Percentiles rank a stretch among this genome's conserved stretches.
These are phyloP conservation scores for Silene vulgaris DNA, from an alignment of 179 eudicot genomes.

Conservation along the genomic window DNA sequence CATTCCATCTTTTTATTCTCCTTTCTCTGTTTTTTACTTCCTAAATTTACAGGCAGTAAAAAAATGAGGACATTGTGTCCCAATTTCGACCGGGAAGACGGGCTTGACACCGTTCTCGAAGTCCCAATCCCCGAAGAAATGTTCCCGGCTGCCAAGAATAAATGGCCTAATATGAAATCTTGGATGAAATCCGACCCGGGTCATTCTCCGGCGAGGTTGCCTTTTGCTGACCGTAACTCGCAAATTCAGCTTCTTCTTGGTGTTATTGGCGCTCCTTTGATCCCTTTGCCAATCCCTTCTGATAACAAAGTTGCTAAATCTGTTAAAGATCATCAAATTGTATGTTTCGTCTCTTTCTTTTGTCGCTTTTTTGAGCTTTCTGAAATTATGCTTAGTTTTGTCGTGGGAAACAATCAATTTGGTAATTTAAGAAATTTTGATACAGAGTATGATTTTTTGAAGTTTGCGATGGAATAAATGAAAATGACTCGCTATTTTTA, in stretches of 20 bases:
- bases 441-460: not conserved
- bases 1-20: not conserved
- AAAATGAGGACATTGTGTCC: slow-evolving; percentile 81
- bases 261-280: slow-evolving; percentile 80
- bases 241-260: slow-evolving; percentile 82
- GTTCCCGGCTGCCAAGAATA: slow-evolving; percentile 43
- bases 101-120: slow-evolving; percentile 78
- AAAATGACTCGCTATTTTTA: not conserved
- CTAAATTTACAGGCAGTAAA: not conserved
- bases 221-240: slow-evolving; percentile 37
- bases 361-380: slow-evolving; percentile 3
- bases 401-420: not conserved
- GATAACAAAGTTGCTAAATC: slow-evolving; percentile 23
- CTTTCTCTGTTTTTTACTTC: not conserved
- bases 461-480: not conserved
- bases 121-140: slow-evolving; percentile 89
- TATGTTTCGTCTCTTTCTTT: not conserved
- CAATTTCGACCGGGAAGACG: slow-evolving; percentile 71
- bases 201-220: slow-evolving; percentile 28
- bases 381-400: not conserved
- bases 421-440: too few relatives aligned
- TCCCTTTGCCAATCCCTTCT: slow-evolving; percentile 59
- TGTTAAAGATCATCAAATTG: slow-evolving; percentile 54
- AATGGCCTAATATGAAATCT: slow-evolving; percentile 70
- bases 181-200: slow-evolving; percentile 54